A percentile compares a stretch with the other conserved stretches of the same genome.
Conservation (phyloP, 768 basidiomycete species). For the Cubamyces sp. region DNA sequence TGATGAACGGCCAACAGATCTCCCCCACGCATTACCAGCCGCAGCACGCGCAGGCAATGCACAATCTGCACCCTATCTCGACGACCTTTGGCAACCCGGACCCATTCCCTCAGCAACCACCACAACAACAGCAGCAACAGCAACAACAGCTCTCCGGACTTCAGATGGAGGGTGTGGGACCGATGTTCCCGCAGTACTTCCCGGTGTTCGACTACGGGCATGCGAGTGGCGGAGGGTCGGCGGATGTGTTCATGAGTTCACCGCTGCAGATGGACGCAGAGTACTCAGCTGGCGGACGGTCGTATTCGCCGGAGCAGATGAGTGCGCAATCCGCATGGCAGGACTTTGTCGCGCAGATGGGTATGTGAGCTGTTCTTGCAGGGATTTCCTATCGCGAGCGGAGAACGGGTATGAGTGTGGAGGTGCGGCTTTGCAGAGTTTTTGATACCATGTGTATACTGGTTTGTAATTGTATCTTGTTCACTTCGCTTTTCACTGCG, state of each 20-base stretch:
- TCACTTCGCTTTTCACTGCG: not conserved
- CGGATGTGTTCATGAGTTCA: constrained; percentile 30
- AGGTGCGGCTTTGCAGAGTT: constrained; percentile 1
- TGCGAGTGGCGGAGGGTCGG: constrained; percentile 30
- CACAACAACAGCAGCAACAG: constrained; percentile 3
- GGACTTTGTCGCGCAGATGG: constrained; percentile 39
- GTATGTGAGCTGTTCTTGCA: constrained; percentile 22
- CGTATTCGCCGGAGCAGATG: constrained; percentile 40
- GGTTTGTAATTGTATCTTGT: constrained; percentile 19
- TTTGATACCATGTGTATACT: constrained; percentile 15
- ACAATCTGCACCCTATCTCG: constrained; percentile 24
- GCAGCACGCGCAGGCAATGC: constrained; percentile 21
- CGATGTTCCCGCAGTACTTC: constrained; percentile 68
- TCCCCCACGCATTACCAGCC: constrained; percentile 28
- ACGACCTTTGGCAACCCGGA: constrained; percentile 19
- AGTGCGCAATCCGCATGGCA: constrained; percentile 38
- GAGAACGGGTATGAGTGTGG: not conserved
- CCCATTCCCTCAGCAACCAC: constrained; percentile 2
- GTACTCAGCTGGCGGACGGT: constrained; percentile 33
- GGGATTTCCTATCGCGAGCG: no score
- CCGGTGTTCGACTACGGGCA: constrained; percentile 73
- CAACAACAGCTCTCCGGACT: constrained; percentile 20
- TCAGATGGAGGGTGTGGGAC: constrained; percentile 29
- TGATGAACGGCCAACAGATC: constrained; percentile 34
- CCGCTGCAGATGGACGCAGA: constrained; percentile 34